Evolutionary conservation across 441 rosid genomes (phyloP), one percentile per base, ranked within the genome.

Genomic region (Dalechampia spathulata): DNA sequence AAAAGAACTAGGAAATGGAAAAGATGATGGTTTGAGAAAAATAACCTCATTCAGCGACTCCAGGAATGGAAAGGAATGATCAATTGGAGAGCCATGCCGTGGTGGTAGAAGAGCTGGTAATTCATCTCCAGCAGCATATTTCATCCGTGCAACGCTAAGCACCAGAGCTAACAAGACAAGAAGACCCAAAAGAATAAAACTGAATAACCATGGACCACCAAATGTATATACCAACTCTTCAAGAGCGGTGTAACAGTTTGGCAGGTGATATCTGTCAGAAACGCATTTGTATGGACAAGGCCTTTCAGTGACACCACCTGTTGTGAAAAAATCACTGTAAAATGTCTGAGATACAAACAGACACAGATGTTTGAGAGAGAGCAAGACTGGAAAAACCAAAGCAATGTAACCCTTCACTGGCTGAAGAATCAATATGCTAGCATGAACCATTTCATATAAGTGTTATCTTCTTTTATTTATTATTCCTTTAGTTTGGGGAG

Each of bases 201-300:
- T 82, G 60, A 90, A 90, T 54, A 73, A 57, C 97, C 96, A 90
- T 16, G 97, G 97, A 36, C 97, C 96, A 52, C 97, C 97, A 73
- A 90, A 90, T 59, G 97, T 83, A 78, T 90, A 81, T 42, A 90
- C 77, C 58, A 90, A 65, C 78, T 90, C 97, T 68, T 90, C 97
- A 57, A 90, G 83, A 38, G 91, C 73, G 7, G 97, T 90, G 64
- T 83, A 83, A 75, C 97, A 90, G 67, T 83, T 75, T 45, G 97
- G 97, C 96, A 87, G 78, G 71, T 78, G 97, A 66, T 77, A 90
- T 81, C 91, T 80, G 34, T 87, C 96, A 9, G 97, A 87, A 43
- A 83, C 36, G 57, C 97, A 90, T 67, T 69, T 69, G 70, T 83
- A 87, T 8, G 97, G 97, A 66, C 97, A 90, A 60, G 96, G 94